phyloP scores from a whole-genome alignment of 2,329 filamentous ascomycete species.

The Coniella lustricola region DNA sequence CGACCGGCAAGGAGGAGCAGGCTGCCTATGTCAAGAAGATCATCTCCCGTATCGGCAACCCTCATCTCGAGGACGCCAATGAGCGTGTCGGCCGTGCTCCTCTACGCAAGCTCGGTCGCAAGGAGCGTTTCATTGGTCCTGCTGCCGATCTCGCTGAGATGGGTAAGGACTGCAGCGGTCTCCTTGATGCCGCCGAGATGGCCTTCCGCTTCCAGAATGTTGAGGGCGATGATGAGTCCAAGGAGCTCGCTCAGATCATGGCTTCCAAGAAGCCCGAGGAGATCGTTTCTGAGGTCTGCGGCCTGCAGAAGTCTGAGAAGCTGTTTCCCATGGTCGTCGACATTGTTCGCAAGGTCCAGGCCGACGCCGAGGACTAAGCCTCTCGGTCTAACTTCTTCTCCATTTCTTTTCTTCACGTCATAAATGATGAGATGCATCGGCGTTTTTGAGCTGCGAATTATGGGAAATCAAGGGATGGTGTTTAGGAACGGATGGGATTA shows the following conservation, averaged over 20 bases:
- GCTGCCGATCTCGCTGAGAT: slow-evolving; percentile 82
- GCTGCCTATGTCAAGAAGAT: slow-evolving; percentile 86
- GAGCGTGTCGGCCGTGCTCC: slow-evolving; percentile 94
- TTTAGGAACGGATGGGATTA: slow-evolving; percentile 10
- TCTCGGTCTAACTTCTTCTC: background rate
- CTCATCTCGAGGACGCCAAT: slow-evolving; percentile 82
- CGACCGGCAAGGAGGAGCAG: slow-evolving; percentile 68
- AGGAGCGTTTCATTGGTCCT: slow-evolving; percentile 92
- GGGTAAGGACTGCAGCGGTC: slow-evolving; percentile 62
- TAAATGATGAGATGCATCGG: slow-evolving; percentile 11
- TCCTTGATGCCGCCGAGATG: slow-evolving; percentile 83
- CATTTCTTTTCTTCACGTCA: background rate
- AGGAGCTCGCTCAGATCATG: slow-evolving; percentile 79
- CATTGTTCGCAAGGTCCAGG: slow-evolving; percentile 78
- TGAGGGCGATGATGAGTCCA: slow-evolving; percentile 82
- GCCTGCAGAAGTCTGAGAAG: slow-evolving; percentile 68
- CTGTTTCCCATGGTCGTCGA: slow-evolving; percentile 69
- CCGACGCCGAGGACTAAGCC: slow-evolving; percentile 32
- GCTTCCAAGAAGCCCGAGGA: slow-evolving; percentile 56
- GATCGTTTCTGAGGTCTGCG: slow-evolving; percentile 74
- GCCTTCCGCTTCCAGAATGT: slow-evolving; percentile 94
- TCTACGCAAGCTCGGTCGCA: slow-evolving; percentile 85
- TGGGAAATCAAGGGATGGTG: slow-evolving; percentile 8
- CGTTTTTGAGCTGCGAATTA: slow-evolving; percentile 2
- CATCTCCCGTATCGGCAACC: slow-evolving; percentile 87